Conservation (phyloP, 2,329 filamentous ascomycete species). For the Verticillium dahliae region DNA sequence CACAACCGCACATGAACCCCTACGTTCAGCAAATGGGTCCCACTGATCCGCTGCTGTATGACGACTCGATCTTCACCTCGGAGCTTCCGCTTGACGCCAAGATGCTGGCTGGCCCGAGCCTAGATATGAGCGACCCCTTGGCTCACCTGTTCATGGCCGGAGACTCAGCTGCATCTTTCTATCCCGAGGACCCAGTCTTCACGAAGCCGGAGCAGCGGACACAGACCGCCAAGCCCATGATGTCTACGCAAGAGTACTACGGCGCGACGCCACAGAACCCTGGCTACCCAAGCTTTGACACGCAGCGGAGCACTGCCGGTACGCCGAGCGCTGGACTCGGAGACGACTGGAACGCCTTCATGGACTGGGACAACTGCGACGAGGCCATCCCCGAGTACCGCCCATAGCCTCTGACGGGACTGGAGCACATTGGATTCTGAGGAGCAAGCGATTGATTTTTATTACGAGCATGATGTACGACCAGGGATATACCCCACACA, state of each 20-base stretch:
- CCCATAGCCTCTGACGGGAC: background rate
- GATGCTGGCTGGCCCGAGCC: slow-evolving; percentile 27
- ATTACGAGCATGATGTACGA: background rate
- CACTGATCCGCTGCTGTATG: slow-evolving; percentile 16
- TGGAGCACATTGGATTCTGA: background rate
- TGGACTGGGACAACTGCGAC: background rate
- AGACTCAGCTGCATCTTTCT: background rate
- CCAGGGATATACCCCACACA: background rate
- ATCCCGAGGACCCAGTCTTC: background rate
- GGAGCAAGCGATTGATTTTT: background rate
- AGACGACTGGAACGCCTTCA: background rate
- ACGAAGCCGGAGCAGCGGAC: background rate
- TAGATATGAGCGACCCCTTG: slow-evolving; percentile 21
- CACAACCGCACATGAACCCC: slow-evolving; percentile 16
- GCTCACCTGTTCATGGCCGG: slow-evolving; percentile 6
- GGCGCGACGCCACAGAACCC: background rate
- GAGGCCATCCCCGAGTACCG: background rate
- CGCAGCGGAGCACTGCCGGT: background rate
- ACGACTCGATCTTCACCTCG: slow-evolving; percentile 30
- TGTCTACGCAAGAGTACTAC: background rate
- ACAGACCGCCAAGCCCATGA: background rate
- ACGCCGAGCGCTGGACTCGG: background rate
- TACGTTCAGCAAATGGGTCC: slow-evolving; percentile 13
- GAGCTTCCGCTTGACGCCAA: slow-evolving; percentile 35
- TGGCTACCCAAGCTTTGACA: background rate